Base-by-base conservation (phyloP, 495 filamentous ascomycete species). In the Aspergillus mulundensis region DNA sequence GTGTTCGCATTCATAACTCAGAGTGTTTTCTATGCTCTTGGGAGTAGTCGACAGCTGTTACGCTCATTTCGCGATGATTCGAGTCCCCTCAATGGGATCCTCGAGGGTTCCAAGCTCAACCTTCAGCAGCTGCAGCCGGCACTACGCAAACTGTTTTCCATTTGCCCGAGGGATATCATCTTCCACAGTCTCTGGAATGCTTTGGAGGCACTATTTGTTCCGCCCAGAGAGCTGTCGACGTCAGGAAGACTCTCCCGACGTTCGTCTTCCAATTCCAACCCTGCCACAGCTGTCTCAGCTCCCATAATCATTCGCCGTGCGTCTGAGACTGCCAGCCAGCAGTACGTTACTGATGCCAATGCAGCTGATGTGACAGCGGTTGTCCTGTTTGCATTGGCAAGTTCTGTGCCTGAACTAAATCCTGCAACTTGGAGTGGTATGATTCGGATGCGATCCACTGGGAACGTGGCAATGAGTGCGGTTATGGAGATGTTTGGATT, bases 121-220 rank as follows among this genome's bases (percentile, higher is more conserved):
- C 38, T 77, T 15, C 52, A 56, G 6, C 64, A 63, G 15, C 47
- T 78, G 25, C 66, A 67, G 28, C 58, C 57, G 11, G 71, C 74
- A 7, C 44, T 78, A 15, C 66, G 63, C 36, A 67, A 61, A 10
- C 60, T 77, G 21, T 68, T 71, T 40, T 59, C 68, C 1, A 63
- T 77, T 14, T 78, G 75, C 48, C 74, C 74, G 0, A 71, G 67
- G 61, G 74, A 77, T 40, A 69, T 90, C 51, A 78, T 90, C 0
- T 84, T 90, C 48, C 81, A 91, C 60, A 90, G 87, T 56, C 70
- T 96, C 5, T 95, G 91, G 90, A 78, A 77, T 63, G 81, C 86
- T 7, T 66, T 86, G n/a, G 83, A 83, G 20, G 73, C 78, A 34
- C 69, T 93, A 12, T 93, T 90, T 63, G 73, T 78, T 21, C 83